A percentile compares a stretch with the other conserved stretches of the same genome.
Evolutionary conservation across 2,329 filamentous ascomycete species (phyloP).

Genomic region (Ciborinia camelliae): DNA sequence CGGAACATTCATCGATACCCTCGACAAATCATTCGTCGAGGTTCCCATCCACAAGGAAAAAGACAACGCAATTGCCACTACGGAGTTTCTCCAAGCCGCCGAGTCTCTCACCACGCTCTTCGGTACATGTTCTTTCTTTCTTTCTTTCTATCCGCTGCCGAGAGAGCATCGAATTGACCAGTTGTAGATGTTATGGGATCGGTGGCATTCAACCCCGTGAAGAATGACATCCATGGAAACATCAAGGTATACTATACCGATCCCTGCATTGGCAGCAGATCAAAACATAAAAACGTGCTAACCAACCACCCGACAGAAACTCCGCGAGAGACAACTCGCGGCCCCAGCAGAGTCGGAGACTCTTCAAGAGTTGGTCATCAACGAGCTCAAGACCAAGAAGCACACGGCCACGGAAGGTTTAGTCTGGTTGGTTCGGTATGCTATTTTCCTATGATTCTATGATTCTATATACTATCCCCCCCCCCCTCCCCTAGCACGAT

Average conservation of each 20-base stretch:
- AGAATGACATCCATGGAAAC: slow-evolving; percentile 87
- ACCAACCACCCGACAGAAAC: slow-evolving; percentile 59
- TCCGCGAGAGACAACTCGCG: slow-evolving; percentile 76
- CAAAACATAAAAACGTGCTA: slow-evolving; percentile 16
- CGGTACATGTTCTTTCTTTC: slow-evolving; percentile 48
- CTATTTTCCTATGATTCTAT: slow-evolving; percentile 45
- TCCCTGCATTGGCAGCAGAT: neutral
- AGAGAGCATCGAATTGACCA: neutral
- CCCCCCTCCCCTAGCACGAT: no score
- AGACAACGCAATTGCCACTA: slow-evolving; percentile 75
- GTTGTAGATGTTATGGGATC: slow-evolving; percentile 58
- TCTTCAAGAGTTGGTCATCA: slow-evolving; percentile 78
- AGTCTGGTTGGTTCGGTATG: slow-evolving; percentile 82
- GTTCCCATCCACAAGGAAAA: slow-evolving; percentile 73
- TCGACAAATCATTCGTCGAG: slow-evolving; percentile 79
- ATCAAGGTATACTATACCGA: slow-evolving; percentile 77
- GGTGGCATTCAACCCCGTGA: slow-evolving; percentile 83
- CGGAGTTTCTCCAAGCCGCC: slow-evolving; percentile 85
- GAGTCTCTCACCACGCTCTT: slow-evolving; percentile 86
- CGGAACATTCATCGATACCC: slow-evolving; percentile 76
- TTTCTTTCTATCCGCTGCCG: no score
- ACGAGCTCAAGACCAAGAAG: slow-evolving; percentile 87
- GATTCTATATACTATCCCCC: slow-evolving; percentile 32
- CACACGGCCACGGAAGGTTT: slow-evolving; percentile 85
- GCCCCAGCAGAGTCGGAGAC: slow-evolving; percentile 76